Evolutionary conservation across 306 rosid genomes (phyloP), one percentile per base, ranked within the genome.

Genomic region (Acacia acuminata): DNA sequence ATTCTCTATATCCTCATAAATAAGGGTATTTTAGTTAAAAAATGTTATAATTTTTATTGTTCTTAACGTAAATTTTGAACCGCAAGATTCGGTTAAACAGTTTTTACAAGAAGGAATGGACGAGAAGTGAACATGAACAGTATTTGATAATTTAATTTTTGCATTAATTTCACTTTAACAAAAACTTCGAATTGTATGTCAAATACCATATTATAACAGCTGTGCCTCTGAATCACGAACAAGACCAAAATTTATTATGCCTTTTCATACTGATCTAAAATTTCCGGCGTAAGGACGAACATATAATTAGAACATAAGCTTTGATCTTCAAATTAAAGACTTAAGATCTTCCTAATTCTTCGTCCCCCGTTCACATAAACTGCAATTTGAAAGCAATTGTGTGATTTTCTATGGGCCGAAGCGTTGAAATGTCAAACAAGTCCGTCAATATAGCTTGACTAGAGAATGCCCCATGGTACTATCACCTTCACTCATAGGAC

Each of bases 361-460:
- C 4, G 48, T 67, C 69, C 22, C n/a, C 48, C 51, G 38, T 50
- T 48, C 71, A 34, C 50, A 48, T 14, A 32, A 17, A 5, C 24
- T 10, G 65, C 65, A 61, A 61, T 61, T 63, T 27, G 24, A 27
- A 10, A 0, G 17, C 9, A n/a, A 15, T 12, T n/a, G 58, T 69
- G 17, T 53, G 56, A 42, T 12, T 79, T 51, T 38, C 77, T 15
- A 17, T 30, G 50, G 16, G 30, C 7, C 10, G 66, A 12, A 53
- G 36, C 76, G 68, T 79, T 79, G 60, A 71, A 55, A 53, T 25
- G 17, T 75, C 79, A 73, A 63, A 16, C 32, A 34, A 66, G 36
- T 36, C 42, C 8, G 55, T 80, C 66, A 63, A 61, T 16, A 24
- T 14, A 15, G 71, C 19, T 9, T 10, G 74, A 47, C 36, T 32